phyloP scores from a whole-genome alignment of 2,329 filamentous ascomycete species.

The Blastomyces gilchristii region DNA sequence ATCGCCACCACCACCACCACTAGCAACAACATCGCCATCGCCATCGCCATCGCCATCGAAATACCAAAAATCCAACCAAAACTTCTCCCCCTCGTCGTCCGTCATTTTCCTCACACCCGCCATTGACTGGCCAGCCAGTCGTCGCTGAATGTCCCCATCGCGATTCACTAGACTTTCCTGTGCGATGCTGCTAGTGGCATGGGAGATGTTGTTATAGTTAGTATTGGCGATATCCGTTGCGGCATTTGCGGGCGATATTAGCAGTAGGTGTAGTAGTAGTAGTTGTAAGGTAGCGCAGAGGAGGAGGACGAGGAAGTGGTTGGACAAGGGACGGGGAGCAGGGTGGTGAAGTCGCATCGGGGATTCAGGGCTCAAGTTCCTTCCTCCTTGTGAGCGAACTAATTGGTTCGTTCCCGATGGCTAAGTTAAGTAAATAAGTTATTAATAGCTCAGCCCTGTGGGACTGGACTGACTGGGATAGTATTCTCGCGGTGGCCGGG shows the following conservation, averaged over 20 bases:
- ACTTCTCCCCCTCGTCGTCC: conserved; percentile 39
- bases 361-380: neutral
- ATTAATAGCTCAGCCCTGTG: neutral
- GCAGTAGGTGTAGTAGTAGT: neutral
- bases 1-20: neutral
- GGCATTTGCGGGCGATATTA: neutral
- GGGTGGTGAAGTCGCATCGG: neutral
- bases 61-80: conserved; percentile 38
- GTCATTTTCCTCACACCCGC: conserved; percentile 37
- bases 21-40: neutral
- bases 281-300: neutral
- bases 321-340: neutral
- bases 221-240: neutral
- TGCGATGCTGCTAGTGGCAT: neutral
- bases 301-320: neutral
- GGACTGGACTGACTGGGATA: neutral
- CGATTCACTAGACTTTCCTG: neutral
- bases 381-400: neutral
- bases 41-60: conserved; percentile 18
- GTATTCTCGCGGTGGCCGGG: neutral
- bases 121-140: conserved; percentile 21
- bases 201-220: neutral
- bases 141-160: conserved; percentile 22
- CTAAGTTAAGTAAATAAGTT: no score
- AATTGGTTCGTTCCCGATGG: neutral